These are phyloP conservation scores for Volvox carteri DNA, from an alignment of 163 green algal genomes.

Conservation along the genomic window DNA sequence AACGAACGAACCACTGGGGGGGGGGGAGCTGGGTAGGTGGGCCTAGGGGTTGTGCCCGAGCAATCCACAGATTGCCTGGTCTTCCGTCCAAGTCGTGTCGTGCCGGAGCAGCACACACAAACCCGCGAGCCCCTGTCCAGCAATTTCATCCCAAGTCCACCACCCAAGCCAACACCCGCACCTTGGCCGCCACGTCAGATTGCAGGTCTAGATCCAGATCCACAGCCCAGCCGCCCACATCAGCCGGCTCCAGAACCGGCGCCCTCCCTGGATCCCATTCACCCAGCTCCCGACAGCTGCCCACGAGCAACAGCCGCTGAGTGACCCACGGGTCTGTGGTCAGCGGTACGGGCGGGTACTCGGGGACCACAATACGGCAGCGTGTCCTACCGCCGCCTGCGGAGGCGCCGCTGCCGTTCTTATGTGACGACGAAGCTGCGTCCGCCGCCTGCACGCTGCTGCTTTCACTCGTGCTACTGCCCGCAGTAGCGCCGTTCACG, in stretches of 20 bases:
- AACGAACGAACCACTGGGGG: too few relatives aligned
- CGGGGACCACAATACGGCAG: constrained; percentile 15
- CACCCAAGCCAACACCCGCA: too few relatives aligned
- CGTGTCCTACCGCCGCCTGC: background rate
- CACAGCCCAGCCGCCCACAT: constrained; percentile 14
- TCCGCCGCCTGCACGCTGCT: background rate
- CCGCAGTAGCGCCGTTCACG: background rate
- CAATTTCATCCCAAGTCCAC: too few relatives aligned
- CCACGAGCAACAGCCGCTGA: constrained; percentile 21
- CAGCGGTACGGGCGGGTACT: constrained; percentile 17
- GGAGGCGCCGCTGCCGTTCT: background rate
- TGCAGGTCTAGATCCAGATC: background rate
- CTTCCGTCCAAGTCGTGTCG: too few relatives aligned
- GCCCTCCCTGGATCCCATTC: constrained; percentile 34
- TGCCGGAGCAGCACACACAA: too few relatives aligned
- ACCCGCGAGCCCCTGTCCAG: too few relatives aligned
- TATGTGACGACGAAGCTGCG: background rate
- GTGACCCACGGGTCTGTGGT: background rate
- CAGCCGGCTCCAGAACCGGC: background rate
- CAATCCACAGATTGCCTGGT: too few relatives aligned
- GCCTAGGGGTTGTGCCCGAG: too few relatives aligned
- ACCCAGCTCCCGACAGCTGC: constrained; percentile 44
- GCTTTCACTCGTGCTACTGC: background rate
- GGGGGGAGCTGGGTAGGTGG: too few relatives aligned
- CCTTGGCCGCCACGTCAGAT: constrained; percentile 41